phyloP scores from a whole-genome alignment of 208 protist species.

The Vickermania ingenoplastis region DNA sequence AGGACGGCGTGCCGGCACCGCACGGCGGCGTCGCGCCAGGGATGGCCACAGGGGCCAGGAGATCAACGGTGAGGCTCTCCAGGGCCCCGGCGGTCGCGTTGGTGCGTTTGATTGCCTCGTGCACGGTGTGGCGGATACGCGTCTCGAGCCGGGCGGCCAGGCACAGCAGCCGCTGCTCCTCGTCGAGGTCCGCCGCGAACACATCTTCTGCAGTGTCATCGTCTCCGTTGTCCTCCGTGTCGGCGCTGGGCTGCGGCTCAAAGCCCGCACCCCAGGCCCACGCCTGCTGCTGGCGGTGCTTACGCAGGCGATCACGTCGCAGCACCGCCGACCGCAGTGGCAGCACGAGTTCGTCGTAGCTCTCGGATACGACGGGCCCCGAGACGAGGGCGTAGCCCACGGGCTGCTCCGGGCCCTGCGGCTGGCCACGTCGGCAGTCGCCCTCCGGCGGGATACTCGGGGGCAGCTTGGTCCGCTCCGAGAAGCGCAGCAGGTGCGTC shows the following conservation, averaged over 20 bases:
- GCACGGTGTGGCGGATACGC: not conserved
- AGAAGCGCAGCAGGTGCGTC: slow-evolving; percentile 72
- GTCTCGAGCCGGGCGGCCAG: not conserved
- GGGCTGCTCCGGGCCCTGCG: slow-evolving; percentile 28
- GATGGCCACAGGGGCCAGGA: not conserved
- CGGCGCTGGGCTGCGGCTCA: too few species aligned
- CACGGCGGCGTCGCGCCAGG: slow-evolving; percentile 7
- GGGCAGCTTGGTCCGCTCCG: slow-evolving; percentile 33
- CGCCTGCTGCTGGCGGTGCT: not conserved
- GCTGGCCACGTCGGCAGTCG: slow-evolving; percentile 17
- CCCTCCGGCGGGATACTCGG: slow-evolving; percentile 43
- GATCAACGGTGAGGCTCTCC: not conserved
- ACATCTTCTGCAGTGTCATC: not conserved
- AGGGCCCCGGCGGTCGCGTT: not conserved
- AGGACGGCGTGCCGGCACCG: slow-evolving; percentile 13
- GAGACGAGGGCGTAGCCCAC: slow-evolving; percentile 66
- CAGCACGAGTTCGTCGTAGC: slow-evolving; percentile 76
- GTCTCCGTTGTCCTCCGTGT: not conserved
- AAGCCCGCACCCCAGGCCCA: not conserved
- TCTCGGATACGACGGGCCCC: slow-evolving; percentile 68
- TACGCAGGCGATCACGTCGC: not conserved
- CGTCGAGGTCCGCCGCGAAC: not conserved
- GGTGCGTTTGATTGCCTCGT: not conserved
- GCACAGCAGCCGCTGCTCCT: not conserved
- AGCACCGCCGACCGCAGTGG: slow-evolving; percentile 14